Evolutionary conservation across 108 stramenopile genomes (phyloP), one percentile per base, ranked within the genome.

Genomic region (Aurantiochytrium sp.): DNA sequence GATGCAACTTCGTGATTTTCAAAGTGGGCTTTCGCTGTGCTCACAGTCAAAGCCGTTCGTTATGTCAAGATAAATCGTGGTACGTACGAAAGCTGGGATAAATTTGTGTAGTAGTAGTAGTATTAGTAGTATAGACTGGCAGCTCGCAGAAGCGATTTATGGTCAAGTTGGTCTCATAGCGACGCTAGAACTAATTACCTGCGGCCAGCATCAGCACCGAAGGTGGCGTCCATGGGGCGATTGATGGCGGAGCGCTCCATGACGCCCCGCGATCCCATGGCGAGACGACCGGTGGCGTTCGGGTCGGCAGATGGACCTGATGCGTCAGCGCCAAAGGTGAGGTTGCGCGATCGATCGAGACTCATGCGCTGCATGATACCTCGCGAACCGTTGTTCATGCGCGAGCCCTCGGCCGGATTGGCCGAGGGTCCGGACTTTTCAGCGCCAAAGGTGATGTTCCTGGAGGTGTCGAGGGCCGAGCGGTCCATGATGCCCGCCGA

Each of bases 401-500:
- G 45, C 19, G 49, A 47, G 51, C 8, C 23, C 28, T 53, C 76
- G 28, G n/a, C 51, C 28, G 49, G 76, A 4, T 47, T 28, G 6
- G 45, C n/a, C 6, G 76, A 83, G 43, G 19, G 19, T 12, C 76
- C 76, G 10, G 76, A 47, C 49, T 83, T 47, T 35, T 83, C 76
- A 6, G 76, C 76, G 10, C 76, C 76, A 83, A 83, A 83, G 76
- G 76, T 83, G 51, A 83, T 4, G 64, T 69, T 69, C 43, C 51
- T 18, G 6, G 76, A 53, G 16, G 45, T 83, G 51, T 47, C 45
- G 51, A 83, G 45, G 10, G 45, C 49, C 43, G 51, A 47, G 49
- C 51, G 45, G 76, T 83, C 76, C 76, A 83, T 83, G 51, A 83
- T 83, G 45, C 76, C 76, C 10, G 45, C 51, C 45, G 76, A 83